These are phyloP conservation scores for Tuber calosporum DNA, from an alignment of 495 filamentous ascomycete species.

Conservation along the genomic window DNA sequence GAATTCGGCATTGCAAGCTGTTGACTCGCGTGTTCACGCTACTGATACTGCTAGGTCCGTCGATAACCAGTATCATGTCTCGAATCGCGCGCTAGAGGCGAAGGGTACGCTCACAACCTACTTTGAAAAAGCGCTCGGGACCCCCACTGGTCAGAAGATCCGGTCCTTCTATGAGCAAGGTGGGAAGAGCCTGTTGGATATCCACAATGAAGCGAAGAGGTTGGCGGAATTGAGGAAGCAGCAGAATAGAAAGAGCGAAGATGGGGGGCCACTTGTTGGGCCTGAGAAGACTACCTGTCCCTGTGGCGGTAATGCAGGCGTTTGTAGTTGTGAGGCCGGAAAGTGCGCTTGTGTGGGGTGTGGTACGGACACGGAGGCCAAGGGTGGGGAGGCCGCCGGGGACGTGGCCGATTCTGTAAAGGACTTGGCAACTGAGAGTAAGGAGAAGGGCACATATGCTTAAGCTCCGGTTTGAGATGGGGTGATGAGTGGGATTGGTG, in stretches of 20 bases:
- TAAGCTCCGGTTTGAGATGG: slow-evolving; percentile 10
- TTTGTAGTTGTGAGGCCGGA: slow-evolving; percentile 41
- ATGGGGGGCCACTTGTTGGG: slow-evolving; percentile 27
- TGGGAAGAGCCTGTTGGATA: slow-evolving; percentile 80
- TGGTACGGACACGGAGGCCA: slow-evolving; percentile 29
- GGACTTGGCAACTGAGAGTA: slow-evolving; percentile 14
- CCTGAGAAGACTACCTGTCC: slow-evolving; percentile 42
- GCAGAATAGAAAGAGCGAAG: slow-evolving; percentile 49
- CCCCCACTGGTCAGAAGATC: slow-evolving; percentile 77
- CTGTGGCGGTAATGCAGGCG: slow-evolving; percentile 32
- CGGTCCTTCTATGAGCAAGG: slow-evolving; percentile 75
- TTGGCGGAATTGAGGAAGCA: slow-evolving; percentile 81
- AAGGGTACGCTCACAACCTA: slow-evolving; percentile 58
- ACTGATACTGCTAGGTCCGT: slow-evolving; percentile 44
- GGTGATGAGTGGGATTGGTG: background rate
- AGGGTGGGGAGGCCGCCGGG: slow-evolving; percentile 13
- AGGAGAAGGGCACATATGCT: slow-evolving; percentile 14
- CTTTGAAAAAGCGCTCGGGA: slow-evolving; percentile 84
- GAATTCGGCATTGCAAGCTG: slow-evolving; percentile 56
- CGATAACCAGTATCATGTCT: slow-evolving; percentile 49
- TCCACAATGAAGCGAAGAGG: slow-evolving; percentile 80
- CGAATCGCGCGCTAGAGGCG: slow-evolving; percentile 37
- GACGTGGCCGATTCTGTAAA: slow-evolving; percentile 20
- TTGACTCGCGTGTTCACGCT: slow-evolving; percentile 67
- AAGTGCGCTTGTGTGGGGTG: slow-evolving; percentile 43